Base-by-base conservation (phyloP, 441 rosid species). In the Erysimum pusillum region DNA sequence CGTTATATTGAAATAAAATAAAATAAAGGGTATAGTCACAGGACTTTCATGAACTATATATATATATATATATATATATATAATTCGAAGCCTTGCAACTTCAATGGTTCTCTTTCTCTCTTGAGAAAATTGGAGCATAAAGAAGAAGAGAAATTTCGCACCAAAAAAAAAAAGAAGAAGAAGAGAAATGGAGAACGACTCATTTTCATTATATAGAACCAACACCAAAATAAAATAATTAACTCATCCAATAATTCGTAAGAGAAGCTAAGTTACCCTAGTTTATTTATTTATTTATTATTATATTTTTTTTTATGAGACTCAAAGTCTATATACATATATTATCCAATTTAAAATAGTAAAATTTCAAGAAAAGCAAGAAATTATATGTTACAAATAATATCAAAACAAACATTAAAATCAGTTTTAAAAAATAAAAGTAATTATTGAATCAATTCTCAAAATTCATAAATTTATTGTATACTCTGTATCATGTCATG, bases 31-130 rank as follows among this genome's bases (percentile, higher is more conserved):
- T 38, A 46, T 45, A 63, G 34, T 74, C 82, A 79, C 75, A 79
- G 32, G 75, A 73, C 38, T 68, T 67, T 56, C 67, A 69, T 74
- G 78, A 79, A 74, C 28, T 52, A n/a, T n/a, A n/a, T n/a, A n/a
- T n/a, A n/a, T n/a, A n/a, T n/a, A n/a, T n/a, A n/a, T n/a, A n/a
- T n/a, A 22, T 22, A 41, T 22, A 46, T 62, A 36, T 39, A 2
- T 52, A 60, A 18, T 53, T 67, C 12, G 51, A 8, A 67, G 71
- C 41, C 78, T 73, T 68, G 45, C 75, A 79, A 68, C 17, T 68
- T 63, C 67, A 74, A 34, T 53, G 71, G 82, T 67, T 39, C 57
- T 67, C 75, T 61, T 78, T 73, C 6, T 5, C 28, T 67, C 34
- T 39, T 22, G 11, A 45, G 32, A 31, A 67, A 52, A 73, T 15